phyloP scores from a whole-genome alignment of 2,329 filamentous ascomycete genomes.

The Curvularia lunata region DNA sequence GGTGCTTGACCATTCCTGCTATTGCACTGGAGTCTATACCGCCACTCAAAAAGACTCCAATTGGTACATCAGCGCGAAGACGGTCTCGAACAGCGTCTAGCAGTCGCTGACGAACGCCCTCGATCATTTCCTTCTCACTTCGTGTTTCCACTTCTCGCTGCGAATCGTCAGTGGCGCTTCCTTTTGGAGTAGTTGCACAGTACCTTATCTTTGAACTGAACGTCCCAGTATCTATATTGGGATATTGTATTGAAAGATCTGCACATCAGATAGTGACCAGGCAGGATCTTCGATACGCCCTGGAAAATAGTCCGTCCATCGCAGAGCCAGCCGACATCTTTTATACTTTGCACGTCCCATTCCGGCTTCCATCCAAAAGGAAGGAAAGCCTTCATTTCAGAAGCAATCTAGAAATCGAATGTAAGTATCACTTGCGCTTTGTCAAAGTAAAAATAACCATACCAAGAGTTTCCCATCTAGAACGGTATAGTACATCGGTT shows the following conservation, averaged over 20 bases:
- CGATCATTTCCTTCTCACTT: conserved; percentile 59
- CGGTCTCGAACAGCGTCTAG: conserved; percentile 61
- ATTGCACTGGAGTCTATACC: conserved; percentile 65
- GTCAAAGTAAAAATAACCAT: not conserved
- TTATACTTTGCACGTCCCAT: conserved; percentile 60
- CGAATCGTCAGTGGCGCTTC: not conserved
- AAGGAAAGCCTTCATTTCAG: conserved; percentile 62
- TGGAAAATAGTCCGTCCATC: conserved; percentile 59
- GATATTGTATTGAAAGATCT: conserved; percentile 48
- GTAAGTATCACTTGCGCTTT: not conserved
- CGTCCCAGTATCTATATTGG: conserved; percentile 60
- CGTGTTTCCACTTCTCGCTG: conserved; percentile 49
- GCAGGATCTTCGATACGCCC: conserved; percentile 51
- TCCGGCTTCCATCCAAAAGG: conserved; percentile 59
- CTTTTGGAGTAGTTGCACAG: not conserved
- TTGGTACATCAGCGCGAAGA: conserved; percentile 63
- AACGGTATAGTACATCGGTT: conserved; percentile 62
- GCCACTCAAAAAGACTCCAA: conserved; percentile 64
- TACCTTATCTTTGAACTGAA: conserved; percentile 61
- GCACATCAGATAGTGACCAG: conserved; percentile 30
- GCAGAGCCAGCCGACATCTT: conserved; percentile 53
- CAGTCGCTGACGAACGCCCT: conserved; percentile 57
- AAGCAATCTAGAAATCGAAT: conserved; percentile 15
- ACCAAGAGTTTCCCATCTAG: conserved; percentile 50
- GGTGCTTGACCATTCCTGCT: conserved; percentile 62